Conservation (phyloP, 2,329 filamentous ascomycete species). For the Bipolaris sorokiniana region DNA sequence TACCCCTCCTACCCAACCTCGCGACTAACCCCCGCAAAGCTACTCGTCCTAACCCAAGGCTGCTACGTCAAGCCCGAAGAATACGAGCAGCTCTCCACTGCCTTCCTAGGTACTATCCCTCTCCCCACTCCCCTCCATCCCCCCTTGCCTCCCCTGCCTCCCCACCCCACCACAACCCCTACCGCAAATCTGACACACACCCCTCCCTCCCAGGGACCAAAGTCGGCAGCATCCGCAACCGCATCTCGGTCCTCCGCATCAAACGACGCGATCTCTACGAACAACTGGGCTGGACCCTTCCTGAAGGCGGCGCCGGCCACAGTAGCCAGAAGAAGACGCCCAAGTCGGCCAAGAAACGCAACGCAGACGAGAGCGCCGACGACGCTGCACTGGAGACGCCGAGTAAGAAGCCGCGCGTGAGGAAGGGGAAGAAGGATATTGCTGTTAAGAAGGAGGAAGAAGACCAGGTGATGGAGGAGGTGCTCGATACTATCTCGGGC, state of each 20-base stretch:
- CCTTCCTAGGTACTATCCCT: conserved; percentile 22
- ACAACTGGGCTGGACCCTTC: conserved; percentile 19
- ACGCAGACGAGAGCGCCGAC: not conserved
- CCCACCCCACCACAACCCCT: not conserved
- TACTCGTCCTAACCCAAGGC: conserved; percentile 28
- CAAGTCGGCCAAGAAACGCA: conserved; percentile 7
- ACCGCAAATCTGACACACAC: too few relatives aligned
- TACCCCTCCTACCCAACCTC: conserved; percentile 28
- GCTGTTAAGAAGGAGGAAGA: not conserved
- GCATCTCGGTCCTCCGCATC: conserved; percentile 16
- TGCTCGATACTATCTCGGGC: not conserved
- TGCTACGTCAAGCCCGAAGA: conserved; percentile 23
- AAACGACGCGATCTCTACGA: conserved; percentile 24
- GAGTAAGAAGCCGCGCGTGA: conserved; percentile 21
- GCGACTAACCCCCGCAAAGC: conserved; percentile 21
- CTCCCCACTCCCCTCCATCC: not conserved
- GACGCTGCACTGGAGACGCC: conserved; percentile 8
- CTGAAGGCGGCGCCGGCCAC: conserved; percentile 14
- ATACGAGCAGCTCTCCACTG: conserved; percentile 18
- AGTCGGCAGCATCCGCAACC: conserved; percentile 25
- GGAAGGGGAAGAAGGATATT: conserved; percentile 14
- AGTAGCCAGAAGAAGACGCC: conserved; percentile 8
- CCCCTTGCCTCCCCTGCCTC: not conserved
- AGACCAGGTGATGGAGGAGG: not conserved
- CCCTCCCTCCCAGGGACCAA: conserved; percentile 7